phyloP scores from a whole-genome alignment of 2,329 filamentous ascomycete genomes.

The Penicillium sp. region DNA sequence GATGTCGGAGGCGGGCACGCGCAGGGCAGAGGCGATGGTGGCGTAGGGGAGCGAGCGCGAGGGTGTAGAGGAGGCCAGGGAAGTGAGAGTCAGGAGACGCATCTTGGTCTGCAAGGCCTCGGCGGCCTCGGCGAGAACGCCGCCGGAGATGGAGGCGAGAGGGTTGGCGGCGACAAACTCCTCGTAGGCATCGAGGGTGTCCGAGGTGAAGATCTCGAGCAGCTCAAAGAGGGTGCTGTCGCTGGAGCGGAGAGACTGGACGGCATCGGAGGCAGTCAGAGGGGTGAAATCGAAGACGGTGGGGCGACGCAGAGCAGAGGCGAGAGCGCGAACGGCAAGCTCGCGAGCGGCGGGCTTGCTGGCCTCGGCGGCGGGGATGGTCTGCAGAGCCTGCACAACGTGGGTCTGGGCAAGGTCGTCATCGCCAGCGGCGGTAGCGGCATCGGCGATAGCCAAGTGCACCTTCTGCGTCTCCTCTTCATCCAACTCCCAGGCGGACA shows the following conservation, averaged over 20 bases:
- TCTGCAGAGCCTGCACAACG: conserved; percentile 74
- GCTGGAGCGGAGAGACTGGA: conserved; percentile 83
- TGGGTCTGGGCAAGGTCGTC: conserved; percentile 74
- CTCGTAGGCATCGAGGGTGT: conserved; percentile 92
- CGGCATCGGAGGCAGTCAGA: conserved; percentile 69
- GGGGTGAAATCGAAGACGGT: conserved; percentile 74
- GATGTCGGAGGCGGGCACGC: conserved; percentile 79
- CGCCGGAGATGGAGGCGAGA: conserved; percentile 68
- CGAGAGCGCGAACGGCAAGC: conserved; percentile 65
- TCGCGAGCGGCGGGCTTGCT: conserved; percentile 58
- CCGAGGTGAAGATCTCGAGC: conserved; percentile 91
- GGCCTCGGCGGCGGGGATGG: conserved; percentile 64
- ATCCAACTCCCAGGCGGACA: conserved; percentile 78
- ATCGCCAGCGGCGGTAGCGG: conserved; percentile 76
- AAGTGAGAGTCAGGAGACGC: conserved; percentile 89
- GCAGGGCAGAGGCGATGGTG: conserved; percentile 79
- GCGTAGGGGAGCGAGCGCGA: conserved; percentile 87
- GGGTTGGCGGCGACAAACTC: conserved; percentile 75
- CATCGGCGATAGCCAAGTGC: conserved; percentile 78
- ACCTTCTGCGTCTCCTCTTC: conserved; percentile 82
- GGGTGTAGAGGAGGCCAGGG: conserved; percentile 78
- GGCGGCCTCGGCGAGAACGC: conserved; percentile 75
- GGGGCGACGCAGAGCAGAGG: conserved; percentile 66
- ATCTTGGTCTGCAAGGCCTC: conserved; percentile 91
- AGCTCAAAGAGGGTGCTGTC: conserved; percentile 86